phyloP scores from a whole-genome alignment of 2,329 filamentous ascomycete species.

The Colletotrichum sp. region DNA sequence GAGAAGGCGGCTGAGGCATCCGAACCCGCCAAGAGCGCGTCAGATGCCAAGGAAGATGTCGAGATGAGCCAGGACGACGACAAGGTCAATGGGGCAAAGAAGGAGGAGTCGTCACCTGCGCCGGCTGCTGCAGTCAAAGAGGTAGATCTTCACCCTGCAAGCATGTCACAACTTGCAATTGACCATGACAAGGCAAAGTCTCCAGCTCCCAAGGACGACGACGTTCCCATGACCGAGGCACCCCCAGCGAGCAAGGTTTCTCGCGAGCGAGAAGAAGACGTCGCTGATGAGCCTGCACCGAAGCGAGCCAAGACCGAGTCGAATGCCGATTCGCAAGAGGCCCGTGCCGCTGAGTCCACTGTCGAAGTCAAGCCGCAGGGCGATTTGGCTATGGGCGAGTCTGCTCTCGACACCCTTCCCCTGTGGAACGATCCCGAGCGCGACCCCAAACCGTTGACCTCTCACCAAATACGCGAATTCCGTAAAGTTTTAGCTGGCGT shows the following conservation, averaged over 20 bases:
- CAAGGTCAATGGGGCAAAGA: conserved; percentile 5
- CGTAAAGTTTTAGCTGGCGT: conserved; percentile 72
- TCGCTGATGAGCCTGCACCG: conserved; percentile 68
- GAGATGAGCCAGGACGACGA: conserved; percentile 16
- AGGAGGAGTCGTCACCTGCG: background rate
- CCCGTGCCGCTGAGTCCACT: conserved; percentile 21
- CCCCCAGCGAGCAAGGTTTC: conserved; percentile 64
- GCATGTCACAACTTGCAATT: conserved; percentile 43
- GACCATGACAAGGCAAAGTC: conserved; percentile 34
- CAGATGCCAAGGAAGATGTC: conserved; percentile 14
- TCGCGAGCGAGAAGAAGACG: conserved; percentile 80
- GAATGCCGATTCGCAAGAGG: conserved; percentile 42
- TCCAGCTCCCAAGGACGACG: conserved; percentile 26
- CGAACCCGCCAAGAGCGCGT: conserved; percentile 9
- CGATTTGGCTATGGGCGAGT: conserved; percentile 14
- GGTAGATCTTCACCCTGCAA: conserved; percentile 38
- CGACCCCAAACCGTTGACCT: conserved; percentile 58
- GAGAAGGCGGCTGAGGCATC: conserved; percentile 12
- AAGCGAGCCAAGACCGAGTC: conserved; percentile 82
- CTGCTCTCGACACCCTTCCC: conserved; percentile 33
- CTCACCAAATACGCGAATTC: conserved; percentile 65
- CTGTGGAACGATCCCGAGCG: conserved; percentile 48
- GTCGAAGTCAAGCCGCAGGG: conserved; percentile 34
- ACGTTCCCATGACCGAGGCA: conserved; percentile 61
- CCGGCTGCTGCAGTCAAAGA: conserved; percentile 29